Conservation (phyloP, 257 asterid species). For the Echium plantagineum region DNA sequence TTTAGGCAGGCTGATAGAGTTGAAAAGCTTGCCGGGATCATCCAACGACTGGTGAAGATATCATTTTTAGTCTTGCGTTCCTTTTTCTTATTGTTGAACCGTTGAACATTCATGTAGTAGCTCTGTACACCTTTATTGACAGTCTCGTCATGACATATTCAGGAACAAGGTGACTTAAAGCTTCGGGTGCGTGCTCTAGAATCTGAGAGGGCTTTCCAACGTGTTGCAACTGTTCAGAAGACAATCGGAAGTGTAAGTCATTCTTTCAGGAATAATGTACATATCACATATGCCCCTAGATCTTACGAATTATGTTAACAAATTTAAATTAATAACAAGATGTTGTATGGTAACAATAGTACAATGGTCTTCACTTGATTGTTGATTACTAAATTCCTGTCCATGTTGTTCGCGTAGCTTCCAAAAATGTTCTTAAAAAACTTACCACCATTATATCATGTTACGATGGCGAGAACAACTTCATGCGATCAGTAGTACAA, state of each 20-base stretch:
- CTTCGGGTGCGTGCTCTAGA: slow-evolving; percentile 91
- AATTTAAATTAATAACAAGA: too few relatives aligned
- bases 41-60: slow-evolving; percentile 62
- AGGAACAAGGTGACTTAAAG: slow-evolving; percentile 99
- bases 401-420: too few relatives aligned
- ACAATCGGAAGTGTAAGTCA: slow-evolving; percentile 69
- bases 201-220: slow-evolving; percentile 93
- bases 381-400: too few relatives aligned
- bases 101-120: neutral
- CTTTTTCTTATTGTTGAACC: slow-evolving; percentile 1
- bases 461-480: too few relatives aligned
- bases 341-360: too few relatives aligned
- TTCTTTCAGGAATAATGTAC: neutral
- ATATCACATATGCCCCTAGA: neutral
- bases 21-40: slow-evolving; percentile 72
- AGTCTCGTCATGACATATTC: neutral
- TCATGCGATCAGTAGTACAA: too few relatives aligned
- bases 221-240: slow-evolving; percentile 88
- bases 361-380: too few relatives aligned
- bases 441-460: too few relatives aligned
- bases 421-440: too few relatives aligned
- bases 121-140: neutral
- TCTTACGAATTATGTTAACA: neutral
- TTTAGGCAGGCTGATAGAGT: slow-evolving; percentile 98
- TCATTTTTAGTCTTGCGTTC: neutral